These are phyloP conservation scores for Arabidopsis hybrid DNA, from an alignment of 441 rosid genomes.

Conservation along the genomic window DNA sequence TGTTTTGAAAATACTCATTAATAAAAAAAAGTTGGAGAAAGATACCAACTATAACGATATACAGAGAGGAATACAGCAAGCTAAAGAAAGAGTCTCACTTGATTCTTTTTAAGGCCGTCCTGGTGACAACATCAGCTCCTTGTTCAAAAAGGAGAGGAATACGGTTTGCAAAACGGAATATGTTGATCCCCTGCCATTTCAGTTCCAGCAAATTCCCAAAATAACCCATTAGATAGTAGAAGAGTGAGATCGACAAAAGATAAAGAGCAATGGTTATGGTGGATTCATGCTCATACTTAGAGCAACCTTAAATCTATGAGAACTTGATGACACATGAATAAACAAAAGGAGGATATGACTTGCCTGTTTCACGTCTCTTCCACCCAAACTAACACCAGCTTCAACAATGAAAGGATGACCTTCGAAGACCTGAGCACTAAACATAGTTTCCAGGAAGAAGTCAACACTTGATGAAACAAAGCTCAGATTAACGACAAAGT, in stretches of 20 bases:
- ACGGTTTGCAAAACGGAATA: conserved; percentile 95
- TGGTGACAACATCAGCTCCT: conserved; percentile 98
- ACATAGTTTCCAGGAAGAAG: conserved; percentile 37
- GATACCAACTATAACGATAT: not conserved
- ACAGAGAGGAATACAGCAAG: not conserved
- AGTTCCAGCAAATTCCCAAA: conserved; percentile 5
- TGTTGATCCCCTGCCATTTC: conserved; percentile 78
- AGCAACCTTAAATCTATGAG: not conserved
- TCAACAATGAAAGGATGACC: conserved; percentile 98
- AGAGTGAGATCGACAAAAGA: not conserved
- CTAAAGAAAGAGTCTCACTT: conserved; percentile 56
- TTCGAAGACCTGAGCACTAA: conserved; percentile 99
- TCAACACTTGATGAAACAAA: conserved; percentile 9
- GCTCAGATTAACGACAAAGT: conserved; percentile 7
- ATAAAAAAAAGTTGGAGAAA: not conserved
- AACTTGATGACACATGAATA: conserved; percentile 8
- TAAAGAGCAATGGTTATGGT: not conserved
- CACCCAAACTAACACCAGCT: conserved; percentile 98
- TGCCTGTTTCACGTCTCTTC: conserved; percentile 95
- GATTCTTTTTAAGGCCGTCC: conserved; percentile 94
- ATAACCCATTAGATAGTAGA: not conserved
- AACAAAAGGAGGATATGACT: conserved; percentile 40
- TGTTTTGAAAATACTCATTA: conserved; percentile 5
- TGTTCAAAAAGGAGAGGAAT: conserved; percentile 99
- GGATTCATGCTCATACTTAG: conserved; percentile 1